Evolutionary conservation across 345 rosid genomes (phyloP), one percentile per base, ranked within the genome.

Genomic region (Rhizophora apiculata): DNA sequence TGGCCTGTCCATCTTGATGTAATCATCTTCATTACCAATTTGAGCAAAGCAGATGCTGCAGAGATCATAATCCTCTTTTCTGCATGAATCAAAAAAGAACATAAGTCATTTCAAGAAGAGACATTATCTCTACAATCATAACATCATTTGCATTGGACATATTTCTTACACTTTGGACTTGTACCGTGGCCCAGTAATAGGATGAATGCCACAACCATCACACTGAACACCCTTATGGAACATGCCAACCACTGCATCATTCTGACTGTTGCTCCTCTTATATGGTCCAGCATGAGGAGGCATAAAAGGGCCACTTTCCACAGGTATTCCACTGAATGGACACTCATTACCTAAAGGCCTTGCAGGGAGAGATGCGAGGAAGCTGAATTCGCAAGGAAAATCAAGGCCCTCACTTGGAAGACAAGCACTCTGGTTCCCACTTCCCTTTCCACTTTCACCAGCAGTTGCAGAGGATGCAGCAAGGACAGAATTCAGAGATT

Each of bases 171-270:
- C 90, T 83, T 81, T 90, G 6, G 99, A 96, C 79, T 88, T 92
- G 78, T 83, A 90, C 11, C 99, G 85, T 69, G 89, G 87, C 30
- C 99, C 99, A 36, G 86, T 84, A 34, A 96, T 96, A 20, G 99
- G 98, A 82, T 80, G 81, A 81, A 76, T 90, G 63, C 98, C 98
- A 79, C 99, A 96, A 19, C 87, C 91, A 72, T 90, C 99, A 73
- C 99, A 96, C 3, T 80, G 87, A 68, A 96, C 83, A 34, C 97
- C 98, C 72, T 59, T 89, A 76, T 96, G 99, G 74, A 92, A 88
- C 65, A 83, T 73, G 54, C 86, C 89, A 43, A 60, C 65, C 69
- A 65, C 37, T 68, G 60, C 70, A 76, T 84, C 82, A 43, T 64
- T 58, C 29, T 30, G 70, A 74, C 56, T 29, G 46, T 16, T 21